Evolutionary conservation across 306 rosid genomes (phyloP).

Genomic region (Medicago lupulina): DNA sequence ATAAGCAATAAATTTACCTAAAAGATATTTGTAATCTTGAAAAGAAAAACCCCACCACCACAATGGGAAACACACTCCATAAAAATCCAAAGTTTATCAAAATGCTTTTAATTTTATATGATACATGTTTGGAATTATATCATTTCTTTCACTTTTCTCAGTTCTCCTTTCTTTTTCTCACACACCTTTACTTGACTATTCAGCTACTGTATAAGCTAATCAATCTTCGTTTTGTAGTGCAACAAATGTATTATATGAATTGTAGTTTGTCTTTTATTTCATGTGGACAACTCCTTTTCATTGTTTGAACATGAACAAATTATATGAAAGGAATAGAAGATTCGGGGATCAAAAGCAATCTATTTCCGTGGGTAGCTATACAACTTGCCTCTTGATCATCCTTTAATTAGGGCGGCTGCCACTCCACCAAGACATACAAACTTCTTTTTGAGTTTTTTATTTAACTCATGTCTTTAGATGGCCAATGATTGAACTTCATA

Average conservation of each 20-base stretch:
- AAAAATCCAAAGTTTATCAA: slow-evolving; percentile 43
- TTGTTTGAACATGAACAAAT: slow-evolving; percentile 41
- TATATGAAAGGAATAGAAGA: slow-evolving; percentile 48
- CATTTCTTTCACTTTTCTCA: slow-evolving; percentile 37
- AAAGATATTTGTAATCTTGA: slow-evolving; percentile 52
- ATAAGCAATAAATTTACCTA: no score
- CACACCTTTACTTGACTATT: slow-evolving; percentile 41
- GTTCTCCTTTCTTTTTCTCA: slow-evolving; percentile 26
- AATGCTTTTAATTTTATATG: slow-evolving; percentile 51
- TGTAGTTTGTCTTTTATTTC: not conserved
- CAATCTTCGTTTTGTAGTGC: slow-evolving; percentile 29
- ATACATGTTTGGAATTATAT: slow-evolving; percentile 37
- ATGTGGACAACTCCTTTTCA: slow-evolving; percentile 18
- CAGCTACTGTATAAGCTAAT: slow-evolving; percentile 38
- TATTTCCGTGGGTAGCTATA: not conserved
- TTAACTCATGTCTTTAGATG: not conserved
- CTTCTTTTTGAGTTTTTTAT: slow-evolving; percentile 22
- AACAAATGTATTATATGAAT: not conserved
- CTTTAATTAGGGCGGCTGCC: slow-evolving; percentile 26
- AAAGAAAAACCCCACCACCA: slow-evolving; percentile 49
- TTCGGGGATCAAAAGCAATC: slow-evolving; percentile 44
- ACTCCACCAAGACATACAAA: slow-evolving; percentile 11
- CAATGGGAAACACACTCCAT: slow-evolving; percentile 36
- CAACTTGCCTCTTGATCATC: slow-evolving; percentile 31
- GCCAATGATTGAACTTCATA: slow-evolving; percentile 14